Conservation (phyloP, 2,329 filamentous ascomycete genomes). For the Zarea fungicola region DNA sequence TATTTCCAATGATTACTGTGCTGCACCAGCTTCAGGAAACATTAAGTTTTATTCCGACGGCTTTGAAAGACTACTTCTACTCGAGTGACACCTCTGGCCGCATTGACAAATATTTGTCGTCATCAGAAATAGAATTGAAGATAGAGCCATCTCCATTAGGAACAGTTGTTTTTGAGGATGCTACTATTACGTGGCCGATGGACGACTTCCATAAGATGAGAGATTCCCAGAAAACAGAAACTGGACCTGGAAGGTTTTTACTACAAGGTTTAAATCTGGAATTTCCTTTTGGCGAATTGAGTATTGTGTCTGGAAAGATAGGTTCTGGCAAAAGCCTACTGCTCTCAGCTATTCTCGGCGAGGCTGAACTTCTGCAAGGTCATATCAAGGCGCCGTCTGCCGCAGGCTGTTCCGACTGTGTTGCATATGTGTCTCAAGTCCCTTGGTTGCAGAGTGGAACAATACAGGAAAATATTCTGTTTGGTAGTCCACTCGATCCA, state of each 20-base stretch:
- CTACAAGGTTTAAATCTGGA: not conserved
- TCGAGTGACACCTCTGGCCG: not conserved
- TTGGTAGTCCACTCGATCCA: not conserved
- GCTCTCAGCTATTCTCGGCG: not conserved
- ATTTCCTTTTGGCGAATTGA: not conserved
- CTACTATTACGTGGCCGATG: not conserved
- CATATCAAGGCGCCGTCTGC: not conserved
- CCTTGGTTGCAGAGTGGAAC: not conserved
- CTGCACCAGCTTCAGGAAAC: not conserved
- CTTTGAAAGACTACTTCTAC: slow-evolving; percentile 1
- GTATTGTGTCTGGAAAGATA: slow-evolving; percentile 2
- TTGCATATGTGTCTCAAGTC: not conserved
- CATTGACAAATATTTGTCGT: slow-evolving; percentile 1
- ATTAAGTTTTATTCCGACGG: not conserved
- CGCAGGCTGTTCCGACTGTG: not conserved
- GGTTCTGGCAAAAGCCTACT: not conserved
- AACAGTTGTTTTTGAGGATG: not conserved
- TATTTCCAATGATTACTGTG: not conserved
- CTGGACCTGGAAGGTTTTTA: not conserved
- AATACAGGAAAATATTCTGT: slow-evolving; percentile 2
- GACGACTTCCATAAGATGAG: not conserved
- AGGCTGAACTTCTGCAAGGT: not conserved
- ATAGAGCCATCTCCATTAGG: not conserved
- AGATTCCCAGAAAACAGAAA: not conserved
- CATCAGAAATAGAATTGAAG: not conserved